Percentiles rank a stretch among this genome's conserved stretches.
Evolutionary conservation across 2,329 filamentous ascomycete genomes (phyloP).

Genomic region (Phialophora tarda): DNA sequence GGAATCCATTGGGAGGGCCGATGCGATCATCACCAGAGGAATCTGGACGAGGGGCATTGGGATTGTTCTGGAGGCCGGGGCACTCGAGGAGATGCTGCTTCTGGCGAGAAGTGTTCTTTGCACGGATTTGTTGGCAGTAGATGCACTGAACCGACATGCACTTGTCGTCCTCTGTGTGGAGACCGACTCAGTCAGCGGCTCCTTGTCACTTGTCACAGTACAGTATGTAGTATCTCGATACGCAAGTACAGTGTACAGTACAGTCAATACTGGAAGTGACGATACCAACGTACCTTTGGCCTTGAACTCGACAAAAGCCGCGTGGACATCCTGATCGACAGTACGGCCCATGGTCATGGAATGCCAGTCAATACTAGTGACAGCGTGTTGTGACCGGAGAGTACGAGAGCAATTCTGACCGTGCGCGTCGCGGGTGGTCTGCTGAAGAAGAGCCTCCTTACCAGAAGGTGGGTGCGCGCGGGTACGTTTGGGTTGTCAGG

Average conservation of each 20-base stretch:
- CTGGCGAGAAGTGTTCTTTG: slow-evolving; percentile 60
- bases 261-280: slow-evolving; percentile 46
- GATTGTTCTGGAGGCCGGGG: slow-evolving; percentile 54
- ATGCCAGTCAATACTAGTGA: not conserved
- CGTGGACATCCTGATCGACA: slow-evolving; percentile 59
- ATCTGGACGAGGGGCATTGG: slow-evolving; percentile 51
- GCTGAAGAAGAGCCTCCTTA: slow-evolving; percentile 15
- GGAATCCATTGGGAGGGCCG: slow-evolving; percentile 52
- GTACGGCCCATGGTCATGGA: slow-evolving; percentile 54
- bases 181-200: slow-evolving; percentile 29
- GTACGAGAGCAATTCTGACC: not conserved
- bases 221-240: slow-evolving; percentile 22
- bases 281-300: slow-evolving; percentile 52
- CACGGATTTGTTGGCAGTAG: slow-evolving; percentile 59
- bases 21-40: slow-evolving; percentile 48
- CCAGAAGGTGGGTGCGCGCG: slow-evolving; percentile 14
- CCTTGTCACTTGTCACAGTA: slow-evolving; percentile 26
- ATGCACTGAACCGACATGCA: slow-evolving; percentile 61
- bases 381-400: not conserved
- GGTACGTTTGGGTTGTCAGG: slow-evolving; percentile 4
- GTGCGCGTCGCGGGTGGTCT: slow-evolving; percentile 11
- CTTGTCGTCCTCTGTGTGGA: slow-evolving; percentile 44
- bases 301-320: slow-evolving; percentile 60
- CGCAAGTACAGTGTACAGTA: slow-evolving; percentile 35
- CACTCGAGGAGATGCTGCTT: slow-evolving; percentile 59